phyloP scores from a whole-genome alignment of 495 filamentous ascomycete species.

The Pyrenula aspistea region DNA sequence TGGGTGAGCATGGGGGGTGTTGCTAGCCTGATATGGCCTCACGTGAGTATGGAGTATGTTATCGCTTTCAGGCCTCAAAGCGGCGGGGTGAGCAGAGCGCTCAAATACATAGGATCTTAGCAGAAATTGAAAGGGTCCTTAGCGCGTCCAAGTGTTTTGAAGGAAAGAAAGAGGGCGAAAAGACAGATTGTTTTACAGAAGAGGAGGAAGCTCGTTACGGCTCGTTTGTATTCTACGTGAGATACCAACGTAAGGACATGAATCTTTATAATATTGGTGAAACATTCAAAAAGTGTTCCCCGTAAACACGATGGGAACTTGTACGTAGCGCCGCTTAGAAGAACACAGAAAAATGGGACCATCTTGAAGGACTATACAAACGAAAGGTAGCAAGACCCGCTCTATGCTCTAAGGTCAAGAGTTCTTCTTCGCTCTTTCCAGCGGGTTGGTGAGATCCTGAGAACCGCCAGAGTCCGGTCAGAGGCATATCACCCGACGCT shows the following conservation, averaged over 20 bases:
- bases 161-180: background rate
- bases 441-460: background rate
- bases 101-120: too few species aligned
- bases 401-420: background rate
- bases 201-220: background rate
- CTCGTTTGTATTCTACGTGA: background rate
- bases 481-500: background rate
- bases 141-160: too few species aligned
- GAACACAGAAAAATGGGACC: background rate
- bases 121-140: too few species aligned
- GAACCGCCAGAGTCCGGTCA: background rate
- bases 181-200: background rate
- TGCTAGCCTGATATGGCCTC: too few species aligned
- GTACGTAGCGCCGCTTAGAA: background rate
- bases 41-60: too few species aligned
- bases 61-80: too few species aligned
- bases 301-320: background rate
- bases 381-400: background rate
- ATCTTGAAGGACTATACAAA: background rate
- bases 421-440: background rate
- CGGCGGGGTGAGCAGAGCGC: too few species aligned
- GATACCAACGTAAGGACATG: background rate
- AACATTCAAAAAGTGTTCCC: background rate
- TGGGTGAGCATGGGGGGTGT: too few species aligned
- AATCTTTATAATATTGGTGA: background rate